phyloP scores from a whole-genome alignment of 2,329 filamentous ascomycete genomes.

The Basipetospora sp. region DNA sequence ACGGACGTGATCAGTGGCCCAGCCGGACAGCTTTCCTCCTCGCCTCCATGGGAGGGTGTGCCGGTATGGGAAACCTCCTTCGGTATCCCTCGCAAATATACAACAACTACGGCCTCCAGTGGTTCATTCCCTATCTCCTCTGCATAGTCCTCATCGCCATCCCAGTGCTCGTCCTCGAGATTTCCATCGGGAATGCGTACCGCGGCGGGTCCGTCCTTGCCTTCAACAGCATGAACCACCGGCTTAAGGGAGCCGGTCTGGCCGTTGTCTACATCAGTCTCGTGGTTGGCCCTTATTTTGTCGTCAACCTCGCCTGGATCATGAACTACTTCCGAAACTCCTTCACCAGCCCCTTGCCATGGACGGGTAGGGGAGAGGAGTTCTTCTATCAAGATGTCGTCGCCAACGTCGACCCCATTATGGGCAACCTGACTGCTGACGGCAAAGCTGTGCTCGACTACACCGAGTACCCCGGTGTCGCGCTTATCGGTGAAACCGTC shows the following conservation, averaged over 20 bases:
- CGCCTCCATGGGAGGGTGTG: conserved; percentile 43
- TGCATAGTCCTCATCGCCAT: conserved; percentile 41
- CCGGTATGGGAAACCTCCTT: conserved; percentile 42
- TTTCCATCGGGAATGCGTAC: conserved; percentile 56
- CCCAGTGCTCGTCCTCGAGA: conserved; percentile 39
- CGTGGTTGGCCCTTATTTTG: conserved; percentile 42
- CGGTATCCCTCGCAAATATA: conserved; percentile 44
- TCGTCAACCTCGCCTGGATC: conserved; percentile 42
- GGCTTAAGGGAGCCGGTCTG: conserved; percentile 39
- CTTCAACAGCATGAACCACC: conserved; percentile 36
- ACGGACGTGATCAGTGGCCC: conserved; percentile 38
- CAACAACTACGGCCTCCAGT: conserved; percentile 45
- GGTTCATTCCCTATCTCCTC: conserved; percentile 44
- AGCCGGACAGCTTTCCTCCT: conserved; percentile 40
- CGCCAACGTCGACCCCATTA: conserved; percentile 27
- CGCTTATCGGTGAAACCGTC: conserved; percentile 39
- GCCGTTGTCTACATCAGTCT: conserved; percentile 37
- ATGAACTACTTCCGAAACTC: conserved; percentile 44
- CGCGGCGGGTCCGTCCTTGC: conserved; percentile 40
- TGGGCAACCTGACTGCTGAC: conserved; percentile 23
- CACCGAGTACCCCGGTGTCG: conserved; percentile 30
- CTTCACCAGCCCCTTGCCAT: conserved; percentile 39
- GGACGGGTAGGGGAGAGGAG: conserved; percentile 33
- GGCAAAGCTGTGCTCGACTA: conserved; percentile 26
- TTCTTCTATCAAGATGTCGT: conserved; percentile 38